Percentiles rank a stretch among this genome's conserved stretches.
These are phyloP conservation scores for Daedaleopsis nitida DNA, from an alignment of 768 basidiomycete species.

Conservation along the genomic window DNA sequence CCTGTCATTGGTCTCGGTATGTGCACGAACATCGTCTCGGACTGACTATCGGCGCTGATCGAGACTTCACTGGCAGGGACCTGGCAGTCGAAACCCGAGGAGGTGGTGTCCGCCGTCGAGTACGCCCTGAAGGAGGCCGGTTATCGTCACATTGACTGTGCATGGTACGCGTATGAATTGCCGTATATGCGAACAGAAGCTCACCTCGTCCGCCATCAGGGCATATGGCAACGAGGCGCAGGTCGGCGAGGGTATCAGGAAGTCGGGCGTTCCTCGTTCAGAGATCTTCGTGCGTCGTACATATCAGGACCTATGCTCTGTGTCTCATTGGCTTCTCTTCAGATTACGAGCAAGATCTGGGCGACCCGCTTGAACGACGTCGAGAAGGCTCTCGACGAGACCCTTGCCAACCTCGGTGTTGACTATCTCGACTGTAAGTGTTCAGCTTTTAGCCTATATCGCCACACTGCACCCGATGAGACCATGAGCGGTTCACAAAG, in stretches of 20 bases:
- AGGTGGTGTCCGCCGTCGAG: slow-evolving; percentile 71
- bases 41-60: slow-evolving; percentile 8
- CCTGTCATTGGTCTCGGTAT: slow-evolving; percentile 62
- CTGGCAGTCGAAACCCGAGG: slow-evolving; percentile 77
- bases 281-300: slow-evolving; percentile 61
- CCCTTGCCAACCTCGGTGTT: slow-evolving; percentile 75
- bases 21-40: slow-evolving; percentile 9
- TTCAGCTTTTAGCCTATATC: no score
- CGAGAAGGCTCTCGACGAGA: slow-evolving; percentile 73
- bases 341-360: slow-evolving; percentile 78
- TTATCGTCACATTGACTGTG: slow-evolving; percentile 79
- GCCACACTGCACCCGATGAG: no score
- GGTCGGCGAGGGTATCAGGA: slow-evolving; percentile 79
- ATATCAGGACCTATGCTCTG: neutral
- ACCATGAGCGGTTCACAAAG: no score
- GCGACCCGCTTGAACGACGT: slow-evolving; percentile 69
- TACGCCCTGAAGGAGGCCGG: slow-evolving; percentile 73
- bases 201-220: slow-evolving; percentile 33
- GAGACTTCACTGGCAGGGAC: slow-evolving; percentile 57
- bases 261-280: slow-evolving; percentile 73
- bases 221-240: slow-evolving; percentile 78
- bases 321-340: no score
- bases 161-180: slow-evolving; percentile 39
- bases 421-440: slow-evolving; percentile 80
- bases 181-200: neutral